Evolutionary conservation across 345 rosid genomes (phyloP).

Genomic region (Populus ilicifolia): DNA sequence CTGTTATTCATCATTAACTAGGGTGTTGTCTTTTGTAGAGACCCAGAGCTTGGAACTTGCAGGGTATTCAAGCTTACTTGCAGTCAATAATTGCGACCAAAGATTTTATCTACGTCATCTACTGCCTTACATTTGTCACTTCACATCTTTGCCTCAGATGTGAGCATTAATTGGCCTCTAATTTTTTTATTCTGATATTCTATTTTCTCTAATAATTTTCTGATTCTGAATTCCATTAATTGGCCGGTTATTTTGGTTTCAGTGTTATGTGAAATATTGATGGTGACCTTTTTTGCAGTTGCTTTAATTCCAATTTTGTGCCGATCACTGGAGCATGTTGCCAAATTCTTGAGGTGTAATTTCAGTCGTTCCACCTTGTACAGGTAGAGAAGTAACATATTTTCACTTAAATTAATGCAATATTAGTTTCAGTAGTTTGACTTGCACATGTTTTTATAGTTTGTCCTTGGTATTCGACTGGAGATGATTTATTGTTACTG

Average conservation of each 20-base stretch:
- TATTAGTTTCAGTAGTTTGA: background rate
- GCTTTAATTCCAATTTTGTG: slow-evolving; percentile 90
- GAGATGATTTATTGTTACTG: background rate
- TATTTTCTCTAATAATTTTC: background rate
- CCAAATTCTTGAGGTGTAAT: slow-evolving; percentile 82
- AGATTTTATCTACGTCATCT: slow-evolving; percentile 89
- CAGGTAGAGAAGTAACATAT: slow-evolving; percentile 40
- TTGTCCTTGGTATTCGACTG: background rate
- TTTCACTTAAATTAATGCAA: background rate
- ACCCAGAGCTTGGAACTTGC: slow-evolving; percentile 91
- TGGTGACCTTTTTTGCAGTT: slow-evolving; percentile 43
- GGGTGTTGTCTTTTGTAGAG: slow-evolving; percentile 41
- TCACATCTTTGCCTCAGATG: slow-evolving; percentile 87
- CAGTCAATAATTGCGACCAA: slow-evolving; percentile 77
- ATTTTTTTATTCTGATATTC: background rate
- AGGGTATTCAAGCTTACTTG: slow-evolving; percentile 75
- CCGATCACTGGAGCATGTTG: slow-evolving; percentile 70
- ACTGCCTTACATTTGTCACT: slow-evolving; percentile 81
- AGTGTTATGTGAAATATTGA: slow-evolving; percentile 8
- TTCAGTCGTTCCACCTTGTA: slow-evolving; percentile 78
- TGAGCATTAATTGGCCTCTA: slow-evolving; percentile 34
- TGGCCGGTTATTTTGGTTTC: background rate
- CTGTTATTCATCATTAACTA: slow-evolving; percentile 14
- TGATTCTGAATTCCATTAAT: background rate
- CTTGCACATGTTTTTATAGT: background rate